Base-by-base conservation (phyloP, 1,139 yeast genomes). In the Zygosaccharomyces pseudobailii region DNA sequence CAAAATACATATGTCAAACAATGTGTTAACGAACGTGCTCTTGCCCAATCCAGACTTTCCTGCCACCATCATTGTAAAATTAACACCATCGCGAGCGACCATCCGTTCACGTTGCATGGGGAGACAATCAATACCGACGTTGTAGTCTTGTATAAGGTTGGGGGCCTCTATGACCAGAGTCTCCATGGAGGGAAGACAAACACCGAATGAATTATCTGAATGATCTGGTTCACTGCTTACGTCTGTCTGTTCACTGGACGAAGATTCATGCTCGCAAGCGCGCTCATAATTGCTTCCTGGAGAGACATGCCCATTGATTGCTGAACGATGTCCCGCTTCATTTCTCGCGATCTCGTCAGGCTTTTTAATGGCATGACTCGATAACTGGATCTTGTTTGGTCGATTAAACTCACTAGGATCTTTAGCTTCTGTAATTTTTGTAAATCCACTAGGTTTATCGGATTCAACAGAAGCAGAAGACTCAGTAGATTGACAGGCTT, bases 41-140 rank as follows among this genome's bases (percentile, higher is more conserved):
- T 71, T 71, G 6, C 73, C 84, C 27, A 71, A 59, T 1, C 86
- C 86, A 52, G 76, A 67, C 58, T 77, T 79, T 21, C 86, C 87
- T 50, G 78, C 76, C 40, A 80, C 71, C 80, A 81, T 76, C 44
- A 79, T 56, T 33, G 80, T 79, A 61, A 80, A 79, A 50, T 71
- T 69, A 55, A 78, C 74, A 25, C 81, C 76, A 51, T 75, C 76
- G 61, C 74, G 77, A 6, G 59, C 55, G 10, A 56, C 63, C 36
- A 64, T 48, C 4, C 49, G 47, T 42, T 64, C 61, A 13, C 61
- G 58, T 45, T 68, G 72, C 1, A 36, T 10, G 6, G 67, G 65
- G 9, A 68, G 51, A 0, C 42, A 22, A 10, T 52, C 56, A 17
- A 68, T 40, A 4, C 71, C 70, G 38, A 59, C 54, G 19, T 30